These are phyloP conservation scores for Sordariomycetes sp. DNA, from an alignment of 2,329 filamentous ascomycete species.

Conservation along the genomic window DNA sequence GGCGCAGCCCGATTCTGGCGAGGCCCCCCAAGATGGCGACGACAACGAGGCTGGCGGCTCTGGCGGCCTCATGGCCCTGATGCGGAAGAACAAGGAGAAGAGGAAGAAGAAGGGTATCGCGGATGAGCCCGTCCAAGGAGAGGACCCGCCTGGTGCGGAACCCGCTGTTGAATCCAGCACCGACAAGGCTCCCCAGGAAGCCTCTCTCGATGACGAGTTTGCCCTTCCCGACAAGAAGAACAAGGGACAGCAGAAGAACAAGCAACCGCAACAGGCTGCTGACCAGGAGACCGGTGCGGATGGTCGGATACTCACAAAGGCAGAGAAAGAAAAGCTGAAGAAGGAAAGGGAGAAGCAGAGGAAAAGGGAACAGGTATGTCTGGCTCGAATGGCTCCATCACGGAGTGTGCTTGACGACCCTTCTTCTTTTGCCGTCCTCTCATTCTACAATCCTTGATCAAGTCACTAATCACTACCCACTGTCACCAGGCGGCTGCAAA, in stretches of 20 bases:
- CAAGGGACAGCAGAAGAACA: constrained; percentile 45
- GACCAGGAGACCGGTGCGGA: constrained; percentile 42
- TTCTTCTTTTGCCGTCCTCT: background rate
- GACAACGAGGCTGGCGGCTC: constrained; percentile 43
- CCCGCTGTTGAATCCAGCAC: constrained; percentile 24
- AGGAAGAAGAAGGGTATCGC: constrained; percentile 83
- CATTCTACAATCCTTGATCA: constrained; percentile 4
- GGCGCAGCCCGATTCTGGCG: constrained; percentile 26
- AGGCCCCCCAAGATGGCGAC: constrained; percentile 34
- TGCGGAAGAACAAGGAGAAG: constrained; percentile 75
- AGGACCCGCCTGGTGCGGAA: constrained; percentile 37
- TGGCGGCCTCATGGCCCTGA: constrained; percentile 66
- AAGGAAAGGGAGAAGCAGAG: constrained; percentile 97
- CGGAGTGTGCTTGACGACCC: background rate
- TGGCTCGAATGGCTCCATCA: background rate
- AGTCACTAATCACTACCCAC: background rate
- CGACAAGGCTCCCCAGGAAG: constrained; percentile 67
- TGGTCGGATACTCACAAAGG: constrained; percentile 81
- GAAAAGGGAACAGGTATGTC: constrained; percentile 85
- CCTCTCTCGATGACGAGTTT: constrained; percentile 76
- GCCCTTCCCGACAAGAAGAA: constrained; percentile 68
- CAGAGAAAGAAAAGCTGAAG: constrained; percentile 95
- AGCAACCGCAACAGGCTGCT: constrained; percentile 28
- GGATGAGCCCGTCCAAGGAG: constrained; percentile 55
- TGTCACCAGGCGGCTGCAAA: constrained; percentile 56